Base-by-base conservation (phyloP, 768 basidiomycete species). In the Russula sp. region DNA sequence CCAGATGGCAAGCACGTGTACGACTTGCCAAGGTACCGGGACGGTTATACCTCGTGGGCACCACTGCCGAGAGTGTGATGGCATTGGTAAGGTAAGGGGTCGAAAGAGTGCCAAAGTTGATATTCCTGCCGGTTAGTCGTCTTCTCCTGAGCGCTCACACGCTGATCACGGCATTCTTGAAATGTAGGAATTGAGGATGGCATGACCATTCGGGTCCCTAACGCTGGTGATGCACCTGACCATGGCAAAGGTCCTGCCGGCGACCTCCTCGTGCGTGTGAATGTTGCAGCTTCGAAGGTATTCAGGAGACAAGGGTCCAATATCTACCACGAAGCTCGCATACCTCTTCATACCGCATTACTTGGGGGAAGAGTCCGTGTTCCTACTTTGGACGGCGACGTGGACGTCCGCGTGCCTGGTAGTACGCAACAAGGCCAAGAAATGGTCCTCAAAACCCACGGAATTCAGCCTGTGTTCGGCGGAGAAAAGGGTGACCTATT, bases 401-500 rank as follows among this genome's bases (percentile, higher is more conserved):
- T 98, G 1, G 94, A 98, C 63, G 92, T 98, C 49, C 88, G 90
- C 68, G 84, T 99, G 48, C 92, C 94, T 61, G 80, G 81, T 24
- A 96, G 97, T 51, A 98, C 96, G 2, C 97, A 98, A 76, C 94
- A 89, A 72, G 95, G 95, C 20, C 94, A 98, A 78, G 94, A 98
- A 75, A 95, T 96, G 85, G 91, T 97, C 24, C 77, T 99, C 71
- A 90, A 89, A 77, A 87, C 87, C 46, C 85, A 91, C 59, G 97
- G 97, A 34, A 86, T 98, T 14, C 74, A 83, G 51, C 79, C 84
- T 26, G 79, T 89, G 8, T 81, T 81, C 71, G 77, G 77, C 56
- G 77, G 81, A 48, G 82, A 82, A 67, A 86, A 81, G 66, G 92
- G 96, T 42, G 94, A 97, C 74, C 77, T 98, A 58, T 90, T 94